Percentiles rank a stretch among this genome's conserved stretches.
These are phyloP conservation scores for Botrytis deweyae DNA, from an alignment of 2,329 filamentous ascomycete genomes.

Conservation along the genomic window DNA sequence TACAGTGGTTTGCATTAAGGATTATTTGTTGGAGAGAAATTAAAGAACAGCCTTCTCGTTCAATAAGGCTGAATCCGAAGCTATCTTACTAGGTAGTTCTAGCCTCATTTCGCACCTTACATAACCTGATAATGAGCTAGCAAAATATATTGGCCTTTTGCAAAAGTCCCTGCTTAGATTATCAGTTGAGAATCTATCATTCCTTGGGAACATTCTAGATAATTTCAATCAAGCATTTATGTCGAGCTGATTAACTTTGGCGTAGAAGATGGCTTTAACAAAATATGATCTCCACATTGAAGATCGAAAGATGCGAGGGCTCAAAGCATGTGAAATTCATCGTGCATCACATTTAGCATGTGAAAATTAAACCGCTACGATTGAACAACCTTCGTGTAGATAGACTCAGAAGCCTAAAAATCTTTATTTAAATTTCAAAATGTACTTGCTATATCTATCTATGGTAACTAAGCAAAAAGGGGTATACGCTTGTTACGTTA, in stretches of 20 bases:
- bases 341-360: constrained; percentile 1
- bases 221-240: background rate
- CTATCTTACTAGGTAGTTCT: background rate
- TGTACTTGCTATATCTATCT: constrained; percentile 11
- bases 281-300: background rate
- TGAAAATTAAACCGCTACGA: background rate
- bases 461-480: constrained; percentile 35
- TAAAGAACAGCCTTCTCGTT: background rate
- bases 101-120: constrained; percentile 1
- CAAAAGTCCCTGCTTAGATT: background rate
- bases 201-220: background rate
- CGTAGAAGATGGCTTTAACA: background rate
- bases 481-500: constrained; percentile 41
- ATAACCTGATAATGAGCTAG: background rate
- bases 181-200: background rate
- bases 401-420: background rate
- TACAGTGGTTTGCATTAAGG: background rate
- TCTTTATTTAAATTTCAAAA: background rate
- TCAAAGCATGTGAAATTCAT: constrained; percentile 2
- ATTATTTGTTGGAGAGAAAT: constrained; percentile 12
- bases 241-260: background rate
- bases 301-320: background rate
- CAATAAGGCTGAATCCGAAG: constrained; percentile 12
- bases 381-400: no score
- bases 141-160: background rate